phyloP scores from a whole-genome alignment of 176 grass and related monocot genomes.

The Urochloa ruziziensis region DNA sequence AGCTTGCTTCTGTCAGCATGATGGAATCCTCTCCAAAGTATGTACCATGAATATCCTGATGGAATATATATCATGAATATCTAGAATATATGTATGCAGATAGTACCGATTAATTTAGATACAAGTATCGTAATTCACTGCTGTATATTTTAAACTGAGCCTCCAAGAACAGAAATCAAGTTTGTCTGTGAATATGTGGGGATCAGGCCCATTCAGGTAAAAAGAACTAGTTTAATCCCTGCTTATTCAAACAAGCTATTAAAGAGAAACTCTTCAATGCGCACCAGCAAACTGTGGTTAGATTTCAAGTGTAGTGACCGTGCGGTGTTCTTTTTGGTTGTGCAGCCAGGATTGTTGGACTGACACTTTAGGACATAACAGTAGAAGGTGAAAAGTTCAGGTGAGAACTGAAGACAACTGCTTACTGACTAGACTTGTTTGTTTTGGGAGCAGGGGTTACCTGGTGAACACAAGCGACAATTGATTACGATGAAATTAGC shows the following conservation, averaged over 20 bases:
- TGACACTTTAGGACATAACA: background rate
- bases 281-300: background rate
- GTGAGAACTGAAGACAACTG: background rate
- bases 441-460: background rate
- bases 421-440: background rate
- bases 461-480: background rate
- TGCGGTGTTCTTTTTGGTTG: too few species aligned
- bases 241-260: background rate
- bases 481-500: background rate
- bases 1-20: slow-evolving; percentile 1
- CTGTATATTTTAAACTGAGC: too few species aligned
- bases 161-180: background rate
- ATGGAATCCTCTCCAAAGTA: background rate
- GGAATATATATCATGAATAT: background rate
- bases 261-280: background rate
- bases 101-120: background rate
- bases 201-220: background rate
- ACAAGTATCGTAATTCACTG: background rate
- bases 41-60: background rate
- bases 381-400: background rate
- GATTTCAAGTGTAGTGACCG: background rate
- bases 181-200: background rate
- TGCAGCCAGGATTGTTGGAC: too few species aligned
- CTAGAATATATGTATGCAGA: background rate
- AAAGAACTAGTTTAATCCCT: background rate